These are phyloP conservation scores for Chenopodium suecicum DNA, from an alignment of 148 eudicot species.

Conservation along the genomic window DNA sequence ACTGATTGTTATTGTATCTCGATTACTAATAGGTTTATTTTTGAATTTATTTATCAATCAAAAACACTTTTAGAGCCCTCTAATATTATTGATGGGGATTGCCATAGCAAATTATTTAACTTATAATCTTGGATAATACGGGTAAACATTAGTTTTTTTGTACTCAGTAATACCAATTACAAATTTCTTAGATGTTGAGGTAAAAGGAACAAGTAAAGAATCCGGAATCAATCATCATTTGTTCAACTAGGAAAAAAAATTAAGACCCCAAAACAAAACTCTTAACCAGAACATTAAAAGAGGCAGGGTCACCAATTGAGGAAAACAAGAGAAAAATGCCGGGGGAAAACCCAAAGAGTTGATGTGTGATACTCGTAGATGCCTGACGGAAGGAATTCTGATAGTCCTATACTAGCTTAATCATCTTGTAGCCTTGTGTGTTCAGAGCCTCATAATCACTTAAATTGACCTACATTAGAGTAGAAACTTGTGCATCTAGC, in stretches of 20 bases:
- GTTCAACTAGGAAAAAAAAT: background rate
- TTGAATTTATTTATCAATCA: no score
- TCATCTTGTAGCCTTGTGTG: background rate
- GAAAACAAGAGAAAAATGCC: background rate
- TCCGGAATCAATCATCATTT: background rate
- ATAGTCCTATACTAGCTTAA: slow-evolving; percentile 3
- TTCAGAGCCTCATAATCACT: background rate
- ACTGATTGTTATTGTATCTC: no score
- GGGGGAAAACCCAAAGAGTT: background rate
- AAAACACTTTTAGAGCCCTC: no score
- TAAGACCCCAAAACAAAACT: background rate
- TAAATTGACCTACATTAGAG: background rate
- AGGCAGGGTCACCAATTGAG: background rate
- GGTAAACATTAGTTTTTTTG: no score
- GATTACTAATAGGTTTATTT: no score
- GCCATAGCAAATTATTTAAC: no score
- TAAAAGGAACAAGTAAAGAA: background rate
- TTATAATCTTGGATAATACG: no score
- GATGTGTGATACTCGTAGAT: no score
- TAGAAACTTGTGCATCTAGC: slow-evolving; percentile 13
- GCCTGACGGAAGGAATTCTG: background rate
- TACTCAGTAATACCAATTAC: no score
- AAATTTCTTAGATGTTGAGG: no score
- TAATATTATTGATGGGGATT: no score
- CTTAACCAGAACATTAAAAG: background rate